Evolutionary conservation across 768 basidiomycete genomes (phyloP).

Genomic region (Lactarius trivialis): DNA sequence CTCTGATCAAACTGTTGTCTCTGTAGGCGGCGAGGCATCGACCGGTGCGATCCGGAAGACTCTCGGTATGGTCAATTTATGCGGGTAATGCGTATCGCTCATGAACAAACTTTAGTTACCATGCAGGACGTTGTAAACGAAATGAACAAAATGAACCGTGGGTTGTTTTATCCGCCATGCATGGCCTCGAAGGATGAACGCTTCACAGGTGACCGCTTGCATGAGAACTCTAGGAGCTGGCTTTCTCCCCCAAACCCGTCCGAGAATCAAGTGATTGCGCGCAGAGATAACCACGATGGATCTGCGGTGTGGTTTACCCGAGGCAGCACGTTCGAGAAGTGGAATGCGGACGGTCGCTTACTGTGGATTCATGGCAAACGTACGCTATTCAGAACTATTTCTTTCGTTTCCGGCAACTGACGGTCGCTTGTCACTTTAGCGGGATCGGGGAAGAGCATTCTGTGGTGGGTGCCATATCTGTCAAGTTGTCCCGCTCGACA

Average conservation of each 20-base stretch:
- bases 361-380: constrained; percentile 5
- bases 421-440: not conserved
- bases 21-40: not conserved
- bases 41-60: not conserved
- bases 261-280: not conserved
- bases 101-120: not conserved
- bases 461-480: not conserved
- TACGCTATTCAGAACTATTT: not conserved
- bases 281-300: not conserved
- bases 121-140: not conserved
- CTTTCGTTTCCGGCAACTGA: not conserved
- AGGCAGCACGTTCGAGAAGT: not conserved
- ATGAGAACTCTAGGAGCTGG: not conserved
- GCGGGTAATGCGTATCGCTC: not conserved
- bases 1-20: not conserved
- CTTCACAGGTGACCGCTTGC: not conserved
- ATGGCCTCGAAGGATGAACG: not conserved
- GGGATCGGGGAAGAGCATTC: constrained; percentile 5
- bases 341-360: not conserved
- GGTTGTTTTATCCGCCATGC: not conserved
- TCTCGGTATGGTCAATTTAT: not conserved
- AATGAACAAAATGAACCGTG: constrained; percentile 2
- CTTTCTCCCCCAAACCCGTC: constrained; percentile 4
- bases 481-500: not conserved
- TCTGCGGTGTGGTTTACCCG: not conserved